Base-by-base conservation (phyloP, 441 rosid species). In the Eutrema salsugineum region DNA sequence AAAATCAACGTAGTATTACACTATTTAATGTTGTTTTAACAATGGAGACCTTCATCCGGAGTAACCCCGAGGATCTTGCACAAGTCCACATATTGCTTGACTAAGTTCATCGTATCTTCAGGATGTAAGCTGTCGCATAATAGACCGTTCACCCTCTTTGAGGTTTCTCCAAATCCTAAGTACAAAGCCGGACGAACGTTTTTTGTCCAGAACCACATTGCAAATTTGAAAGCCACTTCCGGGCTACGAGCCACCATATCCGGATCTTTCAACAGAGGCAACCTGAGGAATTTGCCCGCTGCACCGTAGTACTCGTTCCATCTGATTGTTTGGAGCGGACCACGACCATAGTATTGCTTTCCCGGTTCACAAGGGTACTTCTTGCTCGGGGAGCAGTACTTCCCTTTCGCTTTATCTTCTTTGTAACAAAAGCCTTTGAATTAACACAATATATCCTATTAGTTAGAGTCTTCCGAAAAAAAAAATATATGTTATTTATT, bases 301-400 rank as follows among this genome's bases (percentile, higher is more conserved):
- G 89, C 84, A 40, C 89, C 87, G 11, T 83, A 83, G 71, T 83
- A 83, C 81, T 17, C 84, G 70, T 85, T 85, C 89, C 89, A 85
- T 14, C 86, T 77, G 35, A 82, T 73, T 53, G 22, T 6, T 47
- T 82, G 89, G 71, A 85, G 72, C 3, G 82, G 86, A 16, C 89
- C 83, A 8, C 87, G 83, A 10, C 89, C 87, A 16, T 76, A 83
- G 76, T 85, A 83, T 11, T 78, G 75, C 68, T 73, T 44, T 24
- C 50, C 49, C 7, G 56, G 57, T 40, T 42, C 43, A 63, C 70
- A 63, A 22, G 69, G 48, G 48, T 63, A 63, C 6, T 32, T 42
- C 36, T 42, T 63, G 69, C 76, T 53, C 11, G 5, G 4, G 2
- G 54, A 62, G 14, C 68, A 70, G 15, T 60, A 70, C 14, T 10